Base-by-base conservation (phyloP, 2,329 filamentous ascomycete species). In the Fusarium napiforme region DNA sequence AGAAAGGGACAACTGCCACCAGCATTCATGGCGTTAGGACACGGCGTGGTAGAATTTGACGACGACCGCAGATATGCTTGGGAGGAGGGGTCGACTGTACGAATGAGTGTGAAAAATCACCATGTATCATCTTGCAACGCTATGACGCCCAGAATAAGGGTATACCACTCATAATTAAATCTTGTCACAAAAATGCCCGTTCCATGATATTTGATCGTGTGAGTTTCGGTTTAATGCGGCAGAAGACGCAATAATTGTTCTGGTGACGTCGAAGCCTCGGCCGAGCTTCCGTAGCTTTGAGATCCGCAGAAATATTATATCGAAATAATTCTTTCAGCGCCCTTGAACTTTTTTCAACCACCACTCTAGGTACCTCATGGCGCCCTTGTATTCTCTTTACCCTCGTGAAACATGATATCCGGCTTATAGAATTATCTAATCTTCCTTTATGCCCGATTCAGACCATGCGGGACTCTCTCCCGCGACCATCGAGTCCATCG, bases 401-500 rank as follows among this genome's bases (percentile, higher is more conserved):
- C 34, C 16, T 58, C 57, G 45, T 69, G 72, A 73, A 47, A 79
- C 79, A 77, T 79, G 74, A 80, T 61, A 67, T 52, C 56, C 50
- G 64, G n/a, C 70, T 64, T 47, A 11, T 60, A 59, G 49, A 56
- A 64, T 36, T 50, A 60, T 45, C 40, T 50, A 30, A 37, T 37
- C 49, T 56, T 21, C 42, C 60, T 84, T 80, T 80, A 88, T 88
- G 87, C 84, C 82, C 79, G 81, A 83, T 77, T 74, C 78, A 71
- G 84, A 83, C 74, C 79, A 88, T 86, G 88, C 85, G 84, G 89
- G 88, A 83, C 85, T 93, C 80, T 92, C 93, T 79, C 90, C 93
- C 83, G 94, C 93, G 77, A 83, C 93, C 80, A 89, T 98, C 83
- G 96, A 98, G 88, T 92, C 93, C 79, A 87, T 95, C 81, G 94